Base-by-base conservation (phyloP, 2,329 filamentous ascomycete species). In the Aplosporella prunicola region DNA sequence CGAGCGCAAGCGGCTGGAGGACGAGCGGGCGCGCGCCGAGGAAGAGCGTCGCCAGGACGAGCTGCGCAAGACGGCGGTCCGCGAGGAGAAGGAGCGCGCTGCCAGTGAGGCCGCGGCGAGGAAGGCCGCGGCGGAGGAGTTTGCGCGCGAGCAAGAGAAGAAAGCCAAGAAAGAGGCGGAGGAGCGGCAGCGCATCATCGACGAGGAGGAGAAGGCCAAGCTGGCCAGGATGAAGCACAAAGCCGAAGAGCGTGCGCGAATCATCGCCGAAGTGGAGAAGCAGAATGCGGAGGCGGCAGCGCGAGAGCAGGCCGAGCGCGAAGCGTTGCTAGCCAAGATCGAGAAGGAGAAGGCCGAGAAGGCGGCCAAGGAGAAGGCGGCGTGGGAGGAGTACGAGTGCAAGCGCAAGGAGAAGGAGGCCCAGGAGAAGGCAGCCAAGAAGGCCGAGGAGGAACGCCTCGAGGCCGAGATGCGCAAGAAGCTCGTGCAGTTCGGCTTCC, bases 401-500 rank as follows among this genome's bases (percentile, higher is more conserved):
- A 60, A 61, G 48, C 58, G 62, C 43, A 60, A 59, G 39, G 57
- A 57, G 16, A 61, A 58, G 40, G 53, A 62, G 34, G 62, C 61
- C 41, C 55, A 59, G 27, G 61, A 58, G 32, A 60, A 65, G 45
- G 49, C 46, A n/a, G 55, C 55, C 43, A 58, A 58, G 39, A 56
- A 61, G 37, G 53, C 51, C 45, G 50, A 55, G 39, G 57, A 67
- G 35, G 57, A 58, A 39, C 55, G 60, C 39, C 47, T 69, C n/a
- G 63, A 68, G 32, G 55, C 57, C 11, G 52, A 57, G 23, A 67
- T 70, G 64, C 58, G 60, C 40, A 60, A 63, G 41, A 56, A 61
- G 5, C 54, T 69, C 3, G 50, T 56, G 17, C 56, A 63, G 36
- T 57, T 63, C 11, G 66, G 66, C 31, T 68, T 65, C 45, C 59